Evolutionary conservation across 2,329 filamentous ascomycete species (phyloP).

Genomic region (Sporothrix brunneoviolacea): DNA sequence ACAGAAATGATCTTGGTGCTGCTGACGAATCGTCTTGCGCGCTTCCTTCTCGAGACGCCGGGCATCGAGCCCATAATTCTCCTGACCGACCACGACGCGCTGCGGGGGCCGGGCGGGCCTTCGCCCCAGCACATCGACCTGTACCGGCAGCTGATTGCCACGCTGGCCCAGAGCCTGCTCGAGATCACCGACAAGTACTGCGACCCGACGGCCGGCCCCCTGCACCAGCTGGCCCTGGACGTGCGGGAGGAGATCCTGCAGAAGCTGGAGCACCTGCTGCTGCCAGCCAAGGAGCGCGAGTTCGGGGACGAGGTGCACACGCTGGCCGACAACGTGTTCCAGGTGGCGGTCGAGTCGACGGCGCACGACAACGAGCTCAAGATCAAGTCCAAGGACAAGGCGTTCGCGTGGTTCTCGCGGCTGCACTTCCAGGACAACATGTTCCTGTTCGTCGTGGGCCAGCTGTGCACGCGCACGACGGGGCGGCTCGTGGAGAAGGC

Average conservation of each 20-base stretch:
- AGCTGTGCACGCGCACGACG: constrained; percentile 42
- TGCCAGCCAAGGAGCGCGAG: constrained; percentile 40
- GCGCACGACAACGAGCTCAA: constrained; percentile 43
- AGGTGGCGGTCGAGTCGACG: constrained; percentile 42
- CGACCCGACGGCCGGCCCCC: constrained; percentile 44
- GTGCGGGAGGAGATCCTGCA: constrained; percentile 41
- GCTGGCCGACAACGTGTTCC: constrained; percentile 49
- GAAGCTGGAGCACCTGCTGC: constrained; percentile 43
- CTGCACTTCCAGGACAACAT: constrained; percentile 51
- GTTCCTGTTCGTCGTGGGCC: constrained; percentile 48
- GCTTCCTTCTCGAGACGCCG: constrained; percentile 42
- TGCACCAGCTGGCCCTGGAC: constrained; percentile 44
- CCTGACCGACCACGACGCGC: constrained; percentile 32
- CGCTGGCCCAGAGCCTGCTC: constrained; percentile 36
- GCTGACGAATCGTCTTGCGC: constrained; percentile 43
- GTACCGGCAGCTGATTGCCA: constrained; percentile 36
- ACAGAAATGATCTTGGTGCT: constrained; percentile 56
- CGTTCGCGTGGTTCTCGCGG: constrained; percentile 51
- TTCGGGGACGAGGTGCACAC: constrained; percentile 44
- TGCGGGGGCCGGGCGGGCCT: constrained; percentile 21
- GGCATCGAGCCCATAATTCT: constrained; percentile 45
- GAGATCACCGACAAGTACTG: constrained; percentile 44
- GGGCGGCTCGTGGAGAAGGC: constrained; percentile 47
- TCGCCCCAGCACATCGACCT: constrained; percentile 32
- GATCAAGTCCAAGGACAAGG: constrained; percentile 34